phyloP scores from a whole-genome alignment of 495 filamentous ascomycete genomes.

The Hyaloscypha finlandica region DNA sequence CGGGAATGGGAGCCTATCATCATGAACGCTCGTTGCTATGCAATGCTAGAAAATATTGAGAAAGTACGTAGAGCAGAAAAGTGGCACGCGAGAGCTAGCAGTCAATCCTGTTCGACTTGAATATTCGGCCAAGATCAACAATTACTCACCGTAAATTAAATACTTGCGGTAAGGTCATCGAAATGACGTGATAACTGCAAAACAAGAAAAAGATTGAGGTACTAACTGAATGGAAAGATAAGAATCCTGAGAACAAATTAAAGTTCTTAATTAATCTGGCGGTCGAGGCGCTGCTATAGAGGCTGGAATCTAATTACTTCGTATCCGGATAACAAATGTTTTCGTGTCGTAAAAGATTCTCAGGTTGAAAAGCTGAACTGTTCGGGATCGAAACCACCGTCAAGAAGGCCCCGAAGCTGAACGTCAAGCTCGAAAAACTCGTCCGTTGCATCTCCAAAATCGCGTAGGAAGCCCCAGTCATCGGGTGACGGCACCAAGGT shows the following conservation, averaged over 20 bases:
- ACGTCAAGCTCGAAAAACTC: conserved; percentile 30
- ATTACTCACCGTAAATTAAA: too few species aligned
- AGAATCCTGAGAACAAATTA: too few species aligned
- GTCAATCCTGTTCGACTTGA: too few species aligned
- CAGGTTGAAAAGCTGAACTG: not conserved
- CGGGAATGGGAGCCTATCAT: not conserved
- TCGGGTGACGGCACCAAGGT: conserved; percentile 1
- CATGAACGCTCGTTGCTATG: not conserved
- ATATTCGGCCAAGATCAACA: too few species aligned
- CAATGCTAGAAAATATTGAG: too few species aligned
- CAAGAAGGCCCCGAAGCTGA: conserved; percentile 25
- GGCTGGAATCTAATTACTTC: not conserved
- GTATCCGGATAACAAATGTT: not conserved
- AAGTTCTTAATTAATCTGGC: too few species aligned
- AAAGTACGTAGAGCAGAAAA: too few species aligned
- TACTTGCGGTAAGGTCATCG: too few species aligned
- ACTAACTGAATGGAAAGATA: too few species aligned
- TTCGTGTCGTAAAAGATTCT: not conserved
- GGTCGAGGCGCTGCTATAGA: not conserved
- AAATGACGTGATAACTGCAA: too few species aligned
- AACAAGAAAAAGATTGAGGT: too few species aligned
- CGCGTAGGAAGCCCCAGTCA: conserved; percentile 28
- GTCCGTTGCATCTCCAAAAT: conserved; percentile 28
- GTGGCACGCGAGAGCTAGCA: too few species aligned
- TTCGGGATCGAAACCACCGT: conserved; percentile 5